Percentiles rank a stretch among this genome's conserved stretches.
These are phyloP conservation scores for Mycena sanguinolenta DNA, from an alignment of 768 basidiomycete genomes.

Conservation along the genomic window DNA sequence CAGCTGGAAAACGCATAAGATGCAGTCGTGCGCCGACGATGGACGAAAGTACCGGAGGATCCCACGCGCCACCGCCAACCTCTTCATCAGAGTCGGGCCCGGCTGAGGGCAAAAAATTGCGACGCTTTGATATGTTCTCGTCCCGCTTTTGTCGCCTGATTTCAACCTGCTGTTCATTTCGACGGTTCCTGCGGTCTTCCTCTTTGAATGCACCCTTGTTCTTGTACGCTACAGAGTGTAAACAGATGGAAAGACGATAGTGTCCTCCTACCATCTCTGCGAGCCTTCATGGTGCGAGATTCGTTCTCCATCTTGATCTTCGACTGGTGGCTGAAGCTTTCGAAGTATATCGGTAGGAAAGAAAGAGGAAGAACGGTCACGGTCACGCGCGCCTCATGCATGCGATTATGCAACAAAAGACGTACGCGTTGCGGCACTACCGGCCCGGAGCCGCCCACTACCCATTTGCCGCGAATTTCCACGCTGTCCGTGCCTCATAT, in stretches of 20 bases:
- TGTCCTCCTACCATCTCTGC: slow-evolving; percentile 72
- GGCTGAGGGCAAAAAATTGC: slow-evolving; percentile 87
- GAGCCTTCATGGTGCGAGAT: slow-evolving; percentile 81
- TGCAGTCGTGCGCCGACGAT: slow-evolving; percentile 25
- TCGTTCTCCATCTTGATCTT: slow-evolving; percentile 60
- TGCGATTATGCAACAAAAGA: too few species aligned
- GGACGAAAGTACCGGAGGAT: slow-evolving; percentile 74
- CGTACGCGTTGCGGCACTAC: too few species aligned
- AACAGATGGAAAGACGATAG: slow-evolving; percentile 31
- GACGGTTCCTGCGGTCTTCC: slow-evolving; percentile 94
- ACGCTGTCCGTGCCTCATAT: too few species aligned
- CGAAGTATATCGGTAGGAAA: too few species aligned
- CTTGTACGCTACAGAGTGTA: slow-evolving; percentile 83
- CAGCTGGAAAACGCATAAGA: slow-evolving; percentile 58
- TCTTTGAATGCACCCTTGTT: slow-evolving; percentile 90
- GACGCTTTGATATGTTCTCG: slow-evolving; percentile 97
- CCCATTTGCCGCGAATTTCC: too few species aligned
- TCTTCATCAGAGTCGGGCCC: slow-evolving; percentile 94
- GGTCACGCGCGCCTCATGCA: not conserved
- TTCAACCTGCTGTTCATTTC: slow-evolving; percentile 99
- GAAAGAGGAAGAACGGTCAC: slow-evolving; percentile 8
- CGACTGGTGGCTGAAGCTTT: slow-evolving; percentile 38
- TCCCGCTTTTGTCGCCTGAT: slow-evolving; percentile 98
- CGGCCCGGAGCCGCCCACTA: too few species aligned
- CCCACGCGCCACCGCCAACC: slow-evolving; percentile 75